Evolutionary conservation across 345 rosid genomes (phyloP).

Genomic region (Turritis glabra): DNA sequence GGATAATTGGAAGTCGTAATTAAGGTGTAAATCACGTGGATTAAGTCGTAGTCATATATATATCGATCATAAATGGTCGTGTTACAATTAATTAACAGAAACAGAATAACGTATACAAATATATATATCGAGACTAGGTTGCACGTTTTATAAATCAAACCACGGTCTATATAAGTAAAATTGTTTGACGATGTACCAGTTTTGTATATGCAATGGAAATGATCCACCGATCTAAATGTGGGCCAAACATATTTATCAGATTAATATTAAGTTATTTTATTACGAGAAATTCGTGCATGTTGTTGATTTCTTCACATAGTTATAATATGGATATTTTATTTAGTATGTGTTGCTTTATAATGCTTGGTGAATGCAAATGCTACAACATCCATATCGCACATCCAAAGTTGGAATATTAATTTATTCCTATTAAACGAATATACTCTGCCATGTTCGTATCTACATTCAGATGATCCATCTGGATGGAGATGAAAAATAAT

Average conservation of each 20-base stretch:
- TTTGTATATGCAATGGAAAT: background rate
- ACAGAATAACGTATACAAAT: background rate
- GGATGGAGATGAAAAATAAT: no score
- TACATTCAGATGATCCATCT: no score
- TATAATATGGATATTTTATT: background rate
- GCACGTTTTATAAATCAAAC: slow-evolving; percentile 9
- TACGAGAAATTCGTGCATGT: background rate
- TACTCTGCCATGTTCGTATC: no score
- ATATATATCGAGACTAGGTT: background rate
- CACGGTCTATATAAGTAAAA: background rate
- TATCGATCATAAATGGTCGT: slow-evolving; percentile 21
- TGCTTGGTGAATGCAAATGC: slow-evolving; percentile 6
- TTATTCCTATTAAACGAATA: no score
- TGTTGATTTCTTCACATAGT: background rate
- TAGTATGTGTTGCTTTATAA: background rate
- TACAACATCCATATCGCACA: slow-evolving; percentile 2
- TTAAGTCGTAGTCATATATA: slow-evolving; percentile 15
- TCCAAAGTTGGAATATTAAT: background rate
- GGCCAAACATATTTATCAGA: slow-evolving; percentile 6
- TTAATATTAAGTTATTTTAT: background rate
- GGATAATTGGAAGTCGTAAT: slow-evolving; percentile 11
- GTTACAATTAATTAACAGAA: slow-evolving; percentile 12
- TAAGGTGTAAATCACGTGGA: slow-evolving; percentile 37
- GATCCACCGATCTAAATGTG: slow-evolving; percentile 8
- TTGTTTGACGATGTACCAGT: no score